phyloP scores from a whole-genome alignment of 768 basidiomycete genomes.

The Russula virescens region DNA sequence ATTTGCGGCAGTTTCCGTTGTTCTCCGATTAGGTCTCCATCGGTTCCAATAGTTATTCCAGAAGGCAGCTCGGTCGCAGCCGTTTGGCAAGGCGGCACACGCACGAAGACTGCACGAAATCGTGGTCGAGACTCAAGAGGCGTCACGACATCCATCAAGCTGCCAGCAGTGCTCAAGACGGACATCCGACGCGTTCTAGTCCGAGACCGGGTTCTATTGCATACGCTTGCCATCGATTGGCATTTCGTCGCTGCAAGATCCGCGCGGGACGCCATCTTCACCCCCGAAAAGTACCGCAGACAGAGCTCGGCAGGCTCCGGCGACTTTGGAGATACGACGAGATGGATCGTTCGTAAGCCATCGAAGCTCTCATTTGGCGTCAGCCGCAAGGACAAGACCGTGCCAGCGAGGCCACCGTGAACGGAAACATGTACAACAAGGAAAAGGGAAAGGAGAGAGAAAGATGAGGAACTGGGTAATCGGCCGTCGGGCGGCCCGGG shows the following conservation, averaged over 20 bases:
- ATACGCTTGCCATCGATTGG: slow-evolving; percentile 96
- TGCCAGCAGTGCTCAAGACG: slow-evolving; percentile 68
- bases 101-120: no score
- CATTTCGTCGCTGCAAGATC: slow-evolving; percentile 61
- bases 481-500: slow-evolving; percentile 42
- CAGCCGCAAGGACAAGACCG: slow-evolving; percentile 42
- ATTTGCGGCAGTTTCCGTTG: no score
- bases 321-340: slow-evolving; percentile 45
- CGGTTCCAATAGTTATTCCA: no score
- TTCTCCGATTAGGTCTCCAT: no score
- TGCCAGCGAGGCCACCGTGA: slow-evolving; percentile 25
- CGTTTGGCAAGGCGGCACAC: no score
- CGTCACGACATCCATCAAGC: slow-evolving; percentile 89
- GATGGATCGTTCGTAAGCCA: slow-evolving; percentile 62
- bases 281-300: slow-evolving; percentile 35
- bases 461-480: slow-evolving; percentile 37
- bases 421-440: slow-evolving; percentile 13
- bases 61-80: no score
- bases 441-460: no score
- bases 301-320: slow-evolving; percentile 46
- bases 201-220: slow-evolving; percentile 91
- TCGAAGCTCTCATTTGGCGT: slow-evolving; percentile 75
- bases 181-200: slow-evolving; percentile 87
- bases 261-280: slow-evolving; percentile 26
- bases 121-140: no score